These are phyloP conservation scores for Cyberlindnera nakhonratchasimensis DNA, from an alignment of 805 yeast genomes.

Conservation along the genomic window DNA sequence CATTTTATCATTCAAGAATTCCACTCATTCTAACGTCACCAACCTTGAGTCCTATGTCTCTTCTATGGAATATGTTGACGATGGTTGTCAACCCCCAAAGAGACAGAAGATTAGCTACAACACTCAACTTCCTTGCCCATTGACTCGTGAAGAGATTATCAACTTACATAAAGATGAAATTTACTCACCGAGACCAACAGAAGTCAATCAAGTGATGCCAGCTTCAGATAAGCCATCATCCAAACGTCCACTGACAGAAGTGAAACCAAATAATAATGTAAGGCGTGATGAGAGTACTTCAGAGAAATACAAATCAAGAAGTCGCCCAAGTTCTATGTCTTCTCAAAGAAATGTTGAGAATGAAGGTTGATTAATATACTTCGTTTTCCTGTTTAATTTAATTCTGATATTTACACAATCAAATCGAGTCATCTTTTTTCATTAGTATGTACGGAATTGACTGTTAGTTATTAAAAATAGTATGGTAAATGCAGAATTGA, in stretches of 20 bases:
- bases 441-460: too few species aligned
- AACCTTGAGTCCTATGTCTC: conserved; percentile 8
- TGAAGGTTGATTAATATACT: neutral
- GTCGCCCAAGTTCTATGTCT: conserved; percentile 4
- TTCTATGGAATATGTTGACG: conserved; percentile 9
- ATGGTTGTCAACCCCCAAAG: conserved; percentile 19
- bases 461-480: too few species aligned
- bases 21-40: conserved; percentile 5
- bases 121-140: conserved; percentile 12
- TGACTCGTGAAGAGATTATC: conserved; percentile 18
- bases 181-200: conserved; percentile 4
- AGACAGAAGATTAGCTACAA: conserved; percentile 18
- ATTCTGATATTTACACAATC: too few species aligned
- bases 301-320: neutral
- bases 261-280: conserved; percentile 4
- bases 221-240: neutral
- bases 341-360: neutral
- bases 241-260: conserved; percentile 10
- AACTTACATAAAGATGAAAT: conserved; percentile 2
- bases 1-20: conserved; percentile 5
- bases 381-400: too few species aligned
- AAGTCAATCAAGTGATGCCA: neutral
- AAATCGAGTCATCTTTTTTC: too few species aligned
- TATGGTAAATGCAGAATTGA: too few species aligned
- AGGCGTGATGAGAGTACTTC: neutral